These are phyloP conservation scores for Hymenotorrendiella dingleyae DNA, from an alignment of 2,329 filamentous ascomycete genomes.

Conservation along the genomic window DNA sequence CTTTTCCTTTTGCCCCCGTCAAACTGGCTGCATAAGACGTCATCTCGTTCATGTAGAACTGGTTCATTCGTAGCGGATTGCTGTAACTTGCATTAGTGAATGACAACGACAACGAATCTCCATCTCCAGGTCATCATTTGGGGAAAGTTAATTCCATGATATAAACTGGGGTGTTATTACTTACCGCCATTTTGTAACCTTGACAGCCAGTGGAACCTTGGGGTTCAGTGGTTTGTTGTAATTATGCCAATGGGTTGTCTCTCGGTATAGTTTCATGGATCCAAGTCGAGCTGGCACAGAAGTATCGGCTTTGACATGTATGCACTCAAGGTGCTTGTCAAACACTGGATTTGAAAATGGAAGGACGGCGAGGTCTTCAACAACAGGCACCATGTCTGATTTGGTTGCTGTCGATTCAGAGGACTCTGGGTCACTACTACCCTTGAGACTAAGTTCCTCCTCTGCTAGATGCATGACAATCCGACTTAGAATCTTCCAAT, in stretches of 20 bases:
- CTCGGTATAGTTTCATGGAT: slow-evolving; percentile 37
- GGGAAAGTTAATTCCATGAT: no score
- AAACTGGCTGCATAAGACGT: slow-evolving; percentile 64
- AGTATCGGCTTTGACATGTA: slow-evolving; percentile 34
- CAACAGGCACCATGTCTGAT: slow-evolving; percentile 10
- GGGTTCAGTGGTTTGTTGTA: slow-evolving; percentile 44
- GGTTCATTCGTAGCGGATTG: slow-evolving; percentile 37
- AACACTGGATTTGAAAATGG: slow-evolving; percentile 43
- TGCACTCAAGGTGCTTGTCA: slow-evolving; percentile 38
- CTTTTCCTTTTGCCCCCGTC: slow-evolving; percentile 57
- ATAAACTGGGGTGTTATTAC: no score
- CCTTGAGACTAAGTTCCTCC: slow-evolving; percentile 28
- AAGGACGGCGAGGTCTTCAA: slow-evolving; percentile 31
- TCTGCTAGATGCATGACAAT: slow-evolving; percentile 30
- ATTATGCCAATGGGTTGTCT: slow-evolving; percentile 58
- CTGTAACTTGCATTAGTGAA: slow-evolving; percentile 7
- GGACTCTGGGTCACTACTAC: slow-evolving; percentile 15
- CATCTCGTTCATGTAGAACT: slow-evolving; percentile 63
- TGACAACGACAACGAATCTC: neutral
- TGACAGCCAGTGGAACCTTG: slow-evolving; percentile 36
- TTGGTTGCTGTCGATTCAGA: slow-evolving; percentile 10
- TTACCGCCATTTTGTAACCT: slow-evolving; percentile 34
- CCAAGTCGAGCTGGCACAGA: slow-evolving; percentile 21
- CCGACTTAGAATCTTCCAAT: slow-evolving; percentile 22
- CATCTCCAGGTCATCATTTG: no score